These are phyloP conservation scores for Cercophora scortea DNA, from an alignment of 495 filamentous ascomycete species.

Conservation along the genomic window DNA sequence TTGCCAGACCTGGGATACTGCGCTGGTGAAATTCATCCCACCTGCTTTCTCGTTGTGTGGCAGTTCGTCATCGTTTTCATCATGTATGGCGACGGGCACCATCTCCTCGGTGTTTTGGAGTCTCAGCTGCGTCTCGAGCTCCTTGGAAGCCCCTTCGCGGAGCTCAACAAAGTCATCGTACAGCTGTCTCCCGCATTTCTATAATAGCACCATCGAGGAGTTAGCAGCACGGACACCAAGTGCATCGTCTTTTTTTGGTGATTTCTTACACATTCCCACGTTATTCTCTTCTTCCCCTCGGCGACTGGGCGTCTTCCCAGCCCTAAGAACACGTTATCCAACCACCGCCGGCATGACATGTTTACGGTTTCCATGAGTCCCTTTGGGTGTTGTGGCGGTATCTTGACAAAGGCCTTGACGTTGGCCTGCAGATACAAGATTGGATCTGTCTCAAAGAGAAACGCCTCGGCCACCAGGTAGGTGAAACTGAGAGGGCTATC, in stretches of 20 bases:
- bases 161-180: not conserved
- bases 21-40: too few species aligned
- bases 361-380: too few species aligned
- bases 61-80: too few species aligned
- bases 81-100: too few species aligned
- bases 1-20: too few species aligned
- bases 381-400: not conserved
- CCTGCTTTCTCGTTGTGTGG: too few species aligned
- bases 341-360: too few species aligned
- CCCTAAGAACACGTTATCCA: too few species aligned
- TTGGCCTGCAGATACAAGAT: slow-evolving; percentile 4
- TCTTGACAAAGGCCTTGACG: slow-evolving; percentile 1
- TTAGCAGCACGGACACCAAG: not conserved
- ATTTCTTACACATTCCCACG: slow-evolving; percentile 1
- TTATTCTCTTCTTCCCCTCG: not conserved
- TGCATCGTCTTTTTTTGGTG: not conserved
- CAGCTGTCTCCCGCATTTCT: not conserved
- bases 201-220: not conserved
- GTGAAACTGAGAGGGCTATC: not conserved
- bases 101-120: too few species aligned
- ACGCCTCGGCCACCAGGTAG: not conserved
- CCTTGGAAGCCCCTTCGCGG: not conserved
- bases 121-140: not conserved
- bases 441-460: slow-evolving; percentile 3
- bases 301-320: not conserved